Percentiles rank a stretch among this genome's conserved stretches.
Evolutionary conservation across 192 early-diverging fungal species (phyloP).

Genomic region (Cetraspora pellucida): DNA sequence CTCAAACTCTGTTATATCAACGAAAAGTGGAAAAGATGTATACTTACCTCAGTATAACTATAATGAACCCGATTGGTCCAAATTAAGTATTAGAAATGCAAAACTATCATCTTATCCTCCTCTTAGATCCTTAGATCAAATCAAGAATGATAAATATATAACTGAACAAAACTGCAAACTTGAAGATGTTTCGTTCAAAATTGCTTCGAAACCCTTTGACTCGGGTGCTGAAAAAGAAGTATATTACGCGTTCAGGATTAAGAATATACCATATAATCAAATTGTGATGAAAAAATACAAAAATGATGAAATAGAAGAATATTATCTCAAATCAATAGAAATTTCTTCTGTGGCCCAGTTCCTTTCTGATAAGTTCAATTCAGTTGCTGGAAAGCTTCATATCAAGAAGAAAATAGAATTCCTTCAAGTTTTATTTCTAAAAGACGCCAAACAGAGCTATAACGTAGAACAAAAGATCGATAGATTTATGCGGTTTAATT

Average conservation of each 20-base stretch:
- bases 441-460: neutral
- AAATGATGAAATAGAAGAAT: neutral
- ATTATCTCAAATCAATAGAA: slow-evolving; percentile 19
- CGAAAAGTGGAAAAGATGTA: too few relatives aligned
- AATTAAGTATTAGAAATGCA: too few relatives aligned
- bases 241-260: neutral
- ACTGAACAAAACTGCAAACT: too few relatives aligned
- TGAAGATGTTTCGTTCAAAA: too few relatives aligned
- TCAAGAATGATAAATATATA: too few relatives aligned
- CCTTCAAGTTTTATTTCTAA: neutral
- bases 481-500: slow-evolving; percentile 13
- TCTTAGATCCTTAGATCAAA: too few relatives aligned
- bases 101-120: too few relatives aligned
- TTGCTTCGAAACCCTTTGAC: too few relatives aligned
- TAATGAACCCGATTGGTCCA: too few relatives aligned
- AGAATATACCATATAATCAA: neutral
- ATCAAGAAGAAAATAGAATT: slow-evolving; percentile 7
- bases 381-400: neutral
- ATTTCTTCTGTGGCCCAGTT: neutral
- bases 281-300: slow-evolving; percentile 16
- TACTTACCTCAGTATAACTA: too few relatives aligned
- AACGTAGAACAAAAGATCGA: slow-evolving; percentile 5
- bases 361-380: slow-evolving; percentile 15
- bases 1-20: too few relatives aligned
- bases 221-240: too few relatives aligned